Base-by-base conservation (phyloP, 805 yeast species). In the Lachancea waltii region DNA sequence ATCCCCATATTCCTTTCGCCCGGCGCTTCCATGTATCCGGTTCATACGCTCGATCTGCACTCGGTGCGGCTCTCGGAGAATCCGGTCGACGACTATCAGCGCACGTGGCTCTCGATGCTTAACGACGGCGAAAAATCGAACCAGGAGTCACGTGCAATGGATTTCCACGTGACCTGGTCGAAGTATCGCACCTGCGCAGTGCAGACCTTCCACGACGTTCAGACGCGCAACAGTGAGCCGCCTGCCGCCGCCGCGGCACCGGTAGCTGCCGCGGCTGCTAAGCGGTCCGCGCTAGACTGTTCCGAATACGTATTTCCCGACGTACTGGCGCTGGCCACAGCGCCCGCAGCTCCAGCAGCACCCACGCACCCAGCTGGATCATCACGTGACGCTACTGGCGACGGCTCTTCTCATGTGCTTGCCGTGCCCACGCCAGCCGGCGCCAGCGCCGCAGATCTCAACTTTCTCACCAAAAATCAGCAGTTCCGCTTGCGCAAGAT, bases 81-180 rank as follows among this genome's bases (percentile, higher is more conserved):
- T 21, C 59, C 62, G 5, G 22, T 53, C 27, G 64, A 59, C 37
- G 63, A 59, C 32, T 59, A 56, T 37, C 64, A 59, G 42, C 40
- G 64, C 34, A 35, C 56, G 9, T 54, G 44, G 38, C 53, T 58
- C 26, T 19, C 34, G 19, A 16, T 19, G 14, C 28, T 11, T 4
- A 19, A 11, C 13, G 16, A 16, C 29, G n/a, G n/a, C n/a, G n/a
- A n/a, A n/a, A n/a, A n/a, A n/a, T n/a, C n/a, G n/a, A n/a, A n/a
- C n/a, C n/a, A n/a, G n/a, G n/a, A n/a, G n/a, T n/a, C n/a, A n/a
- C n/a, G n/a, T n/a, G n/a, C n/a, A n/a, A n/a, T 22, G 11, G 26
- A 23, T 9, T 23, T 32, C 20, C 36, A 32, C 33, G 36, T 38
- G 31, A 32, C 33, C 16, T 23, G 33, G 19, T 8, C 36, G 19